Evolutionary conservation across 768 basidiomycete genomes (phyloP), one percentile per base, ranked within the genome.

Genomic region (Leccinum variicolor): DNA sequence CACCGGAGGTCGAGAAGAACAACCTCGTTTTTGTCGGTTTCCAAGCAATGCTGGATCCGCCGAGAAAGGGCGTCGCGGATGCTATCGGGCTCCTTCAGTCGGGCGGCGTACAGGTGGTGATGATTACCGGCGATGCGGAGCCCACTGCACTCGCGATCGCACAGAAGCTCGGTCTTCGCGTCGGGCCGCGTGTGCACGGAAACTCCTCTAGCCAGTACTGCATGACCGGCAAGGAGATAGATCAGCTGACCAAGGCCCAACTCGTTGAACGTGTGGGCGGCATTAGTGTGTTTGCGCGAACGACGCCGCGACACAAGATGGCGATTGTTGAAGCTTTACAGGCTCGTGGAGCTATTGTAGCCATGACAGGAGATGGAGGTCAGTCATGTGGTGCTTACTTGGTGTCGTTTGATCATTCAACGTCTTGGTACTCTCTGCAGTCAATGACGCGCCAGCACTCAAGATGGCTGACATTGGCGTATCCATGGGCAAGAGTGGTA

Each of bases 391-490:
- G 29, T 81, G 70, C 3, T 4, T 10, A n/a, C 36, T n/a, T 10
- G 33, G 2, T 41, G 21, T 8, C 6, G 9, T n/a, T 51, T 57
- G 34, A 50, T 46, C 9, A 9, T 26, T 33, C 1, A 13, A 47
- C 36, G 5, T 47, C 6, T 9, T 0, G 43, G 14, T 26, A 25
- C 5, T 6, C 4, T 26, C 49, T 49, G 50, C 50, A 83, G 95
- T 98, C 15, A 98, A 98, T 70, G 96, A 98, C 64, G 94, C 96
- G 0, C 96, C 95, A 3, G 95, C 96, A 41, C 76, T 98, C 59
- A 97, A 95, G 75, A 93, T 94, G 92, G 95, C 96, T 3, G 95
- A 98, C 69, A 97, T 98, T 65, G 96, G 96, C 13, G 85, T 98
- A 53, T 92, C 93, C 39, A 98, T 98, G 96, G 96, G 96, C 56